Percentiles rank a stretch among this genome's conserved stretches.
phyloP scores from a whole-genome alignment of 169 alveolate genomes.

The Amoebophrya sp. region DNA sequence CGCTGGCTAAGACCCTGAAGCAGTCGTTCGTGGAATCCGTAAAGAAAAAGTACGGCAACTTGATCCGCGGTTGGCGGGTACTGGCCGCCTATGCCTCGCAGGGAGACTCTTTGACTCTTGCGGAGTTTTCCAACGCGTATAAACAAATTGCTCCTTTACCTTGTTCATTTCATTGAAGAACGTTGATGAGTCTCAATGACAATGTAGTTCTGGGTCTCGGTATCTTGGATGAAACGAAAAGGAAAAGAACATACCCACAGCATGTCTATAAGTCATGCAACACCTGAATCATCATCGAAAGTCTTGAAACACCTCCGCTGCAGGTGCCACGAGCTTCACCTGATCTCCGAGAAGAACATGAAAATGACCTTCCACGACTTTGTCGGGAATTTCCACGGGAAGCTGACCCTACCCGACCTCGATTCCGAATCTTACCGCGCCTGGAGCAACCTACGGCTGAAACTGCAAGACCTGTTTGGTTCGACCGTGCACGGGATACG shows the following conservation, averaged over 20 bases:
- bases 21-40: background rate
- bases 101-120: background rate
- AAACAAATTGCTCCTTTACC: too few species aligned
- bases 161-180: too few species aligned
- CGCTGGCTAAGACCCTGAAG: background rate
- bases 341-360: background rate
- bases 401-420: background rate
- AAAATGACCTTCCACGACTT: conserved; percentile 3
- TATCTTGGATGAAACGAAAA: too few species aligned
- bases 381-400: background rate
- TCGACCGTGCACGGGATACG: background rate
- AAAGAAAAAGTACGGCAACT: background rate
- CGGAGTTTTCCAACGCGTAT: background rate
- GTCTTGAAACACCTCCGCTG: too few species aligned
- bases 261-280: too few species aligned
- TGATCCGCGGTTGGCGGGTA: background rate
- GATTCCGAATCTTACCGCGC: background rate
- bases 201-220: too few species aligned
- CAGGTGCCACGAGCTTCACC: background rate
- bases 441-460: background rate
- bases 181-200: too few species aligned
- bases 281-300: too few species aligned
- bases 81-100: background rate
- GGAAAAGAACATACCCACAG: too few species aligned
- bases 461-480: background rate